phyloP scores from a whole-genome alignment of 1,284 basidiomycete species.

The Chalciporus sp. region DNA sequence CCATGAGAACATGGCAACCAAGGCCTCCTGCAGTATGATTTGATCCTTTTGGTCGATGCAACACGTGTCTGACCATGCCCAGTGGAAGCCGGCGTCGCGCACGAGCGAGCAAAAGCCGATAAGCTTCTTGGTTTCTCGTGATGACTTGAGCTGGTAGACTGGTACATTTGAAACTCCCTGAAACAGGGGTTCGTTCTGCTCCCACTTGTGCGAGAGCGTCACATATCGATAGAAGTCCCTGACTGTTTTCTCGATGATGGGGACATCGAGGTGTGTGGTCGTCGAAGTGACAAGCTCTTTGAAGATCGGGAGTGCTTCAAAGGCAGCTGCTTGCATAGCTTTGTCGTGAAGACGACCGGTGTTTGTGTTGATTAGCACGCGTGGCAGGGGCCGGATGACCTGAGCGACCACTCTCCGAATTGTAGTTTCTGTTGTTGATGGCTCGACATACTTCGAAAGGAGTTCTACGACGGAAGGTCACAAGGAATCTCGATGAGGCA shows the following conservation, averaged over 20 bases:
- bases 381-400: not conserved
- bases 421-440: too few species aligned
- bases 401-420: not conserved
- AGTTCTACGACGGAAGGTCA: too few species aligned
- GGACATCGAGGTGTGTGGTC: not conserved
- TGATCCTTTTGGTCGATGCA: slow-evolving; percentile 6
- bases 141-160: slow-evolving; percentile 3
- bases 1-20: slow-evolving; percentile 15
- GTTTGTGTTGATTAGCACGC: slow-evolving; percentile 2
- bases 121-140: slow-evolving; percentile 5
- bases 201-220: slow-evolving; percentile 7
- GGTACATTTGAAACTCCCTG: not conserved
- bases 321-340: not conserved
- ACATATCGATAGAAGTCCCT: slow-evolving; percentile 2
- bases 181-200: not conserved
- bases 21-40: slow-evolving; percentile 6
- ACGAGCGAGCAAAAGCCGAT: slow-evolving; percentile 3
- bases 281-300: slow-evolving; percentile 14
- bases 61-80: slow-evolving; percentile 7
- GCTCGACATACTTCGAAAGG: too few species aligned
- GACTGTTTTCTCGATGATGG: not conserved
- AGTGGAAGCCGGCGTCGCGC: slow-evolving; percentile 4
- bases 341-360: slow-evolving; percentile 9
- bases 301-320: slow-evolving; percentile 8
- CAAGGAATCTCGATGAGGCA: too few species aligned